Percentiles rank a stretch among this genome's conserved stretches.
Conservation (phyloP, 345 rosid genomes). For the Passiflora organensis region DNA sequence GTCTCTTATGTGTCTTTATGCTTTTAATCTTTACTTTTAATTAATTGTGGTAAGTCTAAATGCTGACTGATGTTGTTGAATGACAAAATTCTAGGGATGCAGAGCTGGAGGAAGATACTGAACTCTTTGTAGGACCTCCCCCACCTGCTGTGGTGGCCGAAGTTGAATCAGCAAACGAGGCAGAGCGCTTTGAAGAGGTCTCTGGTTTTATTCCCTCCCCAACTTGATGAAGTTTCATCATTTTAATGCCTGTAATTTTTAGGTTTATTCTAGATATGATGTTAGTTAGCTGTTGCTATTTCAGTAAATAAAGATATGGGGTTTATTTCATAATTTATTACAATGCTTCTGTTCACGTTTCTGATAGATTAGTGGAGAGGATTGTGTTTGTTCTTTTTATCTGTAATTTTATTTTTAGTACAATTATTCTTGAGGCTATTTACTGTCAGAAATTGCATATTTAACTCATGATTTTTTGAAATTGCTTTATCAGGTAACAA, state of each 20-base stretch:
- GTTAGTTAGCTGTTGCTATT: too few species aligned
- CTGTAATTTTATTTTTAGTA: not conserved
- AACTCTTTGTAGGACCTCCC: constrained; percentile 78
- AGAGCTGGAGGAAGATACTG: constrained; percentile 77
- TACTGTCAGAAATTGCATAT: not conserved
- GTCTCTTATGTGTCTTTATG: not conserved
- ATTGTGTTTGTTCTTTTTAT: too few species aligned
- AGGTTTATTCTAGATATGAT: too few species aligned
- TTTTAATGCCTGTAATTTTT: too few species aligned
- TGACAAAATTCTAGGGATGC: constrained; percentile 52
- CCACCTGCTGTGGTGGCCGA: constrained; percentile 90
- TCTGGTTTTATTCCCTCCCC: constrained; percentile 9
- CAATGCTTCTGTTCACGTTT: too few species aligned
- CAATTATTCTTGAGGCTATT: not conserved
- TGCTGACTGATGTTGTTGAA: constrained; percentile 1
- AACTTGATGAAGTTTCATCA: too few species aligned
- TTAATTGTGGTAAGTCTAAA: not conserved
- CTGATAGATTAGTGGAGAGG: too few species aligned
- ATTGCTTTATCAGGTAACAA: constrained; percentile 53
- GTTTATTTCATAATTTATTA: too few species aligned
- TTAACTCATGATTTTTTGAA: not conserved
- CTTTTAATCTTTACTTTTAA: too few species aligned
- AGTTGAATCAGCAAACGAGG: constrained; percentile 84
- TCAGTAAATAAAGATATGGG: too few species aligned
- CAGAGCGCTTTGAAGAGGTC: constrained; percentile 96